Evolutionary conservation across 495 filamentous ascomycete genomes (phyloP).

Genomic region (Hyaloscypha hepaticicola): DNA sequence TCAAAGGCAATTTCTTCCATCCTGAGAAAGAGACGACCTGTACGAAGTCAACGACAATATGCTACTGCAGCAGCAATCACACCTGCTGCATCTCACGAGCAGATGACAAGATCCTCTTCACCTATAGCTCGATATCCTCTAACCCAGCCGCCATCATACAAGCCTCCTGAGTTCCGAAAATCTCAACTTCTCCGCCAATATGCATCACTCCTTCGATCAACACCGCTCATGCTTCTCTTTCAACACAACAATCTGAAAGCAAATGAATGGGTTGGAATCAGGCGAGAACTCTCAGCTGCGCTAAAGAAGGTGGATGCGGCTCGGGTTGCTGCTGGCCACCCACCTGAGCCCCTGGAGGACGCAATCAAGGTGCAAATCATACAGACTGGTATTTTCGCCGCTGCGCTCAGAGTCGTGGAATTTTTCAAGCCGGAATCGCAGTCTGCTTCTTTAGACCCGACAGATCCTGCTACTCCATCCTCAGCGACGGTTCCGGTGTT

Average conservation of each 20-base stretch:
- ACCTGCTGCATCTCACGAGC: constrained; percentile 25
- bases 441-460: constrained; percentile 11
- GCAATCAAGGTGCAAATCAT: constrained; percentile 75
- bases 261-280: constrained; percentile 80
- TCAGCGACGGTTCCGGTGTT: constrained; percentile 35
- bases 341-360: constrained; percentile 45
- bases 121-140: constrained; percentile 47
- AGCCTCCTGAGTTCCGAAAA: constrained; percentile 82
- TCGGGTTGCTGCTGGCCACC: constrained; percentile 46
- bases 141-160: constrained; percentile 85
- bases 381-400: constrained; percentile 83
- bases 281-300: constrained; percentile 74
- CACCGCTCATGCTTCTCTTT: constrained; percentile 87
- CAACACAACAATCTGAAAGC: constrained; percentile 95
- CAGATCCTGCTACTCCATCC: constrained; percentile 40
- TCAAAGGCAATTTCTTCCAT: constrained; percentile 31
- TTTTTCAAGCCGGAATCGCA: constrained; percentile 64
- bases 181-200: constrained; percentile 93
- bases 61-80: constrained; percentile 25
- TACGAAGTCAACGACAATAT: constrained; percentile 29
- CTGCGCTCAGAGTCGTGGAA: constrained; percentile 81
- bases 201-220: constrained; percentile 86
- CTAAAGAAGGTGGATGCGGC: constrained; percentile 61
- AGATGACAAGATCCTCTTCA: constrained; percentile 52
- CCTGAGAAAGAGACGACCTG: constrained; percentile 21